Evolutionary conservation across 805 yeast species (phyloP).

Genomic region (Pichia cabralensis): DNA sequence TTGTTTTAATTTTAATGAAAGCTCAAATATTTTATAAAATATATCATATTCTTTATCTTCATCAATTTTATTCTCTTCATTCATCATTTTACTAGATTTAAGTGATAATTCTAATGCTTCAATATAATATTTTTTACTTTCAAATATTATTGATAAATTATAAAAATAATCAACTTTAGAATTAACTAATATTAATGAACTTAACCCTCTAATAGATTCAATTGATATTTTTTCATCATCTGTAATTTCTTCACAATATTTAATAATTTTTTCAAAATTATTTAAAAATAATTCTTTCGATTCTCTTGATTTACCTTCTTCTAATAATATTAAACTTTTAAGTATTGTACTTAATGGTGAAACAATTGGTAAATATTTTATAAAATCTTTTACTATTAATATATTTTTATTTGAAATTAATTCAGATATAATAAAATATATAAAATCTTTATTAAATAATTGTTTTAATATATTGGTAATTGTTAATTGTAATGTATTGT

Average conservation of each 20-base stretch:
- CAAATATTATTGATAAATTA: constrained; percentile 29
- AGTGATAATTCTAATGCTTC: constrained; percentile 29
- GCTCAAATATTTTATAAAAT: constrained; percentile 20
- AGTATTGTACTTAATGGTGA: too few species aligned
- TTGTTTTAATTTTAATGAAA: constrained; percentile 23
- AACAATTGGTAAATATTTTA: constrained; percentile 18
- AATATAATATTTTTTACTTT: constrained; percentile 20
- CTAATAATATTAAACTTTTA: constrained; percentile 21
- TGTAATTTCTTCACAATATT: constrained; percentile 23
- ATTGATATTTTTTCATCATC: constrained; percentile 13
- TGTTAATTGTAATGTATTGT: constrained; percentile 17
- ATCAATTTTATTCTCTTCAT: constrained; percentile 6
- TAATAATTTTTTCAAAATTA: constrained; percentile 5
- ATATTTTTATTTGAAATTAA: constrained; percentile 10
- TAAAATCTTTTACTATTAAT: constrained; percentile 10
- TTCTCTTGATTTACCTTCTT: constrained; percentile 13
- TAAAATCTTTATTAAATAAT: constrained; percentile 14
- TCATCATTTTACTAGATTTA: constrained; percentile 10
- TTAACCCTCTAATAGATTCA: too few species aligned
- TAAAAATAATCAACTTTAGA: constrained; percentile 29
- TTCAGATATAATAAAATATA: constrained; percentile 16
- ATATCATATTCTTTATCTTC: constrained; percentile 16
- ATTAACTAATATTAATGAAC: constrained; percentile 22
- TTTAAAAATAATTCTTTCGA: constrained; percentile 25
- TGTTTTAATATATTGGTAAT: constrained; percentile 11